Percentiles rank a stretch among this genome's conserved stretches.
phyloP scores from a whole-genome alignment of 2,329 filamentous ascomycete species.

The Fusarium sp. region DNA sequence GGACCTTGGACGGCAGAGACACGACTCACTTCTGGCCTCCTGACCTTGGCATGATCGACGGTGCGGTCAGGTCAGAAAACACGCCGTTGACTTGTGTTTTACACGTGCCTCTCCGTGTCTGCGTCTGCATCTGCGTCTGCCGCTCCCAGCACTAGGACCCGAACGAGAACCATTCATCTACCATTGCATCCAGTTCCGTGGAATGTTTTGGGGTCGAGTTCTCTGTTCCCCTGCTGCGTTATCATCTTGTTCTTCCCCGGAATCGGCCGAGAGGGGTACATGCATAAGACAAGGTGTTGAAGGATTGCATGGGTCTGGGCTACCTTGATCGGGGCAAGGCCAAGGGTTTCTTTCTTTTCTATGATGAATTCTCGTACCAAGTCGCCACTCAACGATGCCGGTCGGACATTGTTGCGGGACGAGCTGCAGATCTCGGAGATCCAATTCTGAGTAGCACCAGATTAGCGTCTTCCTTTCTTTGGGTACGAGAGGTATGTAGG shows the following conservation, averaged over 20 bases:
- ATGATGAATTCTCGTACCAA: not conserved
- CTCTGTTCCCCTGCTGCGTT: not conserved
- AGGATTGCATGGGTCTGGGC: not conserved
- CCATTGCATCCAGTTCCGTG: not conserved
- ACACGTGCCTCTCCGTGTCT: not conserved
- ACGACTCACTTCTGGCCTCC: slow-evolving; percentile 14
- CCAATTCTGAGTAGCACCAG: not conserved
- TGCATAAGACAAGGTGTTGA: not conserved
- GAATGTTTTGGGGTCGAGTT: slow-evolving; percentile 20
- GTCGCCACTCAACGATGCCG: not conserved
- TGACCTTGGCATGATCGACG: slow-evolving; percentile 16
- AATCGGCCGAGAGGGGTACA: slow-evolving; percentile 4
- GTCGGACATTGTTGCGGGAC: not conserved
- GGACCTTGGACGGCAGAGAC: slow-evolving; percentile 4
- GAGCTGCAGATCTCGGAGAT: slow-evolving; percentile 23
- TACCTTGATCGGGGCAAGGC: not conserved
- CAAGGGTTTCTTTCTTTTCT: slow-evolving; percentile 16
- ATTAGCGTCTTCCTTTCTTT: not conserved
- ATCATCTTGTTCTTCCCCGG: not conserved
- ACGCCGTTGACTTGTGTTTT: slow-evolving; percentile 6
- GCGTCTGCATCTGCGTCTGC: slow-evolving; percentile 2
- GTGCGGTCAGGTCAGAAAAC: not conserved
- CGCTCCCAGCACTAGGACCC: not conserved
- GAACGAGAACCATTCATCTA: not conserved
- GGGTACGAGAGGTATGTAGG: not conserved